These are phyloP conservation scores for Blastobotrys indianensis DNA, from an alignment of 1,139 yeast species.

Conservation along the genomic window DNA sequence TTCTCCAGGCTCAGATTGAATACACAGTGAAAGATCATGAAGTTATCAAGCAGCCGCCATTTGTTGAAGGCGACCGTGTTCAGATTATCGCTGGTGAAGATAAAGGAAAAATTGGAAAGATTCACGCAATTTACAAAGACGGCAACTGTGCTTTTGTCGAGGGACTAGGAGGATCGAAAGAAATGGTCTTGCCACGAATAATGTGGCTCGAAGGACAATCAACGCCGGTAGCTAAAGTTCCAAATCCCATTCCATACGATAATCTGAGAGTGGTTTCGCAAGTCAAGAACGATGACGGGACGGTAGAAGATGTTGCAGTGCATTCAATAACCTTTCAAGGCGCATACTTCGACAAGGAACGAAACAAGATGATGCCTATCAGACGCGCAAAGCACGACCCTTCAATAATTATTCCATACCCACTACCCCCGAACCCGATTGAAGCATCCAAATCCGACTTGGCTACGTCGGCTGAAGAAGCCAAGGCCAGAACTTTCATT, in stretches of 20 bases:
- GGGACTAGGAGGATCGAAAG: slow-evolving; percentile 51
- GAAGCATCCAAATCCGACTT: slow-evolving; percentile 47
- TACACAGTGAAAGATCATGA: slow-evolving; percentile 23
- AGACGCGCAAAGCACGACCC: slow-evolving; percentile 67
- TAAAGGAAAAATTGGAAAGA: slow-evolving; percentile 65
- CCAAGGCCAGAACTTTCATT: slow-evolving; percentile 67
- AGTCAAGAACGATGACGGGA: slow-evolving; percentile 56
- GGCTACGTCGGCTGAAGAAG: slow-evolving; percentile 55
- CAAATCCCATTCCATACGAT: slow-evolving; percentile 54
- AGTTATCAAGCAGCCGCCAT: slow-evolving; percentile 28
- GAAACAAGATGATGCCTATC: slow-evolving; percentile 67
- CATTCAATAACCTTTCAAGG: slow-evolving; percentile 62
- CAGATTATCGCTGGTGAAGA: slow-evolving; percentile 61
- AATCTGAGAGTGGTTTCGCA: slow-evolving; percentile 76
- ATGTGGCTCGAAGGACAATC: slow-evolving; percentile 71
- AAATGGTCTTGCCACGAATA: slow-evolving; percentile 56
- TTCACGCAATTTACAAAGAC: slow-evolving; percentile 41
- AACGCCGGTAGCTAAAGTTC: slow-evolving; percentile 57
- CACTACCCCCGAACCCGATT: slow-evolving; percentile 58
- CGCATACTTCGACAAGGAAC: slow-evolving; percentile 65
- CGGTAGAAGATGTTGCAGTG: slow-evolving; percentile 62
- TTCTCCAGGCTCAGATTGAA: slow-evolving; percentile 21
- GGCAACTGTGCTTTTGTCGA: slow-evolving; percentile 51
- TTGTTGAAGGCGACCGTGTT: slow-evolving; percentile 58
- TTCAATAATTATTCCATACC: slow-evolving; percentile 82